Base-by-base conservation (phyloP, 257 asterid species). In the Nicotiana obtusifolia region DNA sequence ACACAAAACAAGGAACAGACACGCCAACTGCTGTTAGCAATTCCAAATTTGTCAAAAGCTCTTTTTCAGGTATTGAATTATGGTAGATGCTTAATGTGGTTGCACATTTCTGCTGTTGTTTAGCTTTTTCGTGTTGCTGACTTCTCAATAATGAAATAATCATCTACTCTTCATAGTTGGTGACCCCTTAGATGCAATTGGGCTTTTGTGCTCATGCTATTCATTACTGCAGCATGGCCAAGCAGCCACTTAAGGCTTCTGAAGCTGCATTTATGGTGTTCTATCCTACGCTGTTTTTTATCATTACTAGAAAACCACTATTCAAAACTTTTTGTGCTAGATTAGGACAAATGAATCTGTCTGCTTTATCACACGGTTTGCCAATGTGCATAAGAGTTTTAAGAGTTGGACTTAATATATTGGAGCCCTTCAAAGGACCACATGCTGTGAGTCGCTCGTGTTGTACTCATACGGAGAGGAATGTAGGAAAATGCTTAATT, bases 1-100 rank as follows among this genome's bases (percentile, higher is more conserved):
- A 91, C 93, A 44, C 94, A 89, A 84, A 89, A 92, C 85, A 92
- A 94, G 89, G 99, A 94, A 83, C 92, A 91, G 86, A 92, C 94
- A 59, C 94, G 91, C 22, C 89, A 90, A 78, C 86, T 94, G 62
- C 87, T 95, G 86, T 90, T 90, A 41, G 87, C 93, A 83, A 76
- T 85, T 80, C 97, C 99, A 17, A 89, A 87, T 83, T 86, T 95
- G 89, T 65, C 95, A 56, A 92, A 92, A 90, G 98, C 98, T 82
- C 85, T 94, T 82, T 91, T 95, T 76, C 99, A 94, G 99, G 99
- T 93, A 66, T 81, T 82, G 22, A 82, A 64, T 11, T 79, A 15
- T 49, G 24, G 41, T 24, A 22, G 62, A 73, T 47, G 62, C 79
- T 73, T 19, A 41, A 81, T n/a, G 67, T 62, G 66, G 16, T 76